Evolutionary conservation across 192 early-diverging fungal genomes (phyloP).

Genomic region (Linnemannia hyalina): DNA sequence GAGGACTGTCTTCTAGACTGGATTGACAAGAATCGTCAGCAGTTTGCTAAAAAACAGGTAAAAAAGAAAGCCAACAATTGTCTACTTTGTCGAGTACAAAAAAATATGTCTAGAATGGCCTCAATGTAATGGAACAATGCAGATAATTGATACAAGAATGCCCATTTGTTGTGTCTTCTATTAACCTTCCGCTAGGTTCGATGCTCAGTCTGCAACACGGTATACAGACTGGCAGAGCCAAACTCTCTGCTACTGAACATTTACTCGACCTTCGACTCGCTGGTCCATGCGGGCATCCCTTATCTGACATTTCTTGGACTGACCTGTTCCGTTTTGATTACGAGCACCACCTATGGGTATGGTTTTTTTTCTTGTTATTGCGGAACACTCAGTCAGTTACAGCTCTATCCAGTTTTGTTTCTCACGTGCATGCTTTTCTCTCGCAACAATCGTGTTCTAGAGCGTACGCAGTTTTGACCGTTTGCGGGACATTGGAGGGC

Average conservation of each 20-base stretch:
- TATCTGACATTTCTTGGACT: constrained; percentile 72
- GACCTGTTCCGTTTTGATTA: constrained; percentile 72
- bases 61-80: not conserved
- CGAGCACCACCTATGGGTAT: constrained; percentile 76
- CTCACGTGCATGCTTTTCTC: not conserved
- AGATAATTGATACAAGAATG: not conserved
- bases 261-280: constrained; percentile 63
- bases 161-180: not conserved
- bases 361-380: not conserved
- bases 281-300: constrained; percentile 71
- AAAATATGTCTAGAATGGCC: not conserved
- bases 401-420: not conserved
- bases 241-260: constrained; percentile 63
- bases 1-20: constrained; percentile 83
- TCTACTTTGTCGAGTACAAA: not conserved
- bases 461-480: constrained; percentile 74
- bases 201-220: constrained; percentile 78
- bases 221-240: constrained; percentile 71
- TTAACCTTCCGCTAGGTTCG: constrained; percentile 59
- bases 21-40: constrained; percentile 78
- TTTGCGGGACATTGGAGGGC: constrained; percentile 75
- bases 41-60: constrained; percentile 62
- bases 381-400: not conserved
- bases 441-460: constrained; percentile 17
- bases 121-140: not conserved